Base-by-base conservation (phyloP, 768 basidiomycete genomes). In the Fomitopsis pulvina region DNA sequence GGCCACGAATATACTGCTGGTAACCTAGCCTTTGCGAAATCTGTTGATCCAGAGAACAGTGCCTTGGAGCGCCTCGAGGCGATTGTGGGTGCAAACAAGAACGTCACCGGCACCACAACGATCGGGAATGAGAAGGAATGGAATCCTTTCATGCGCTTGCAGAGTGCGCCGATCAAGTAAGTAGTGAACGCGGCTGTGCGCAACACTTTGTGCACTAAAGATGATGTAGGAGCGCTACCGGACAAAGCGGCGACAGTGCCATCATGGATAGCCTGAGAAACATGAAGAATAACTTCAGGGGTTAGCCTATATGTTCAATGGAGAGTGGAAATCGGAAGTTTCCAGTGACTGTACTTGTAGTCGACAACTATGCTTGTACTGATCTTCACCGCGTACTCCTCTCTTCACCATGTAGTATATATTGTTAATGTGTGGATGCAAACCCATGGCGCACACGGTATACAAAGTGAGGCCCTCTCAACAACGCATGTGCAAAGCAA, bases 71-170 rank as follows among this genome's bases (percentile, higher is more conserved):
- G 79, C 25, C 77, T 96, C 26, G 70, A 69, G 6, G 69, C 76
- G 39, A 70, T 91, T 18, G 76, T 79, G 21, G 62, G 75, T 45
- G 70, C 73, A 41, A 83, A 91, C 59, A 61, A 73, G 48, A 66
- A 80, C 40, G 92, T 87, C 3, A 80, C 86, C 3, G 92, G 94
- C 34, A 69, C 85, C 62, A 86, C 87, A 11, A 96, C 92, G 0
- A 93, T 98, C 44, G 87, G 79, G 0, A 88, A 98, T 57, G 95
- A 98, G 72, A 93, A 92, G 69, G 72, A 81, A 55, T 94, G 90
- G 89, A 98, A 98, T 67, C 83, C 92, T 7, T 97, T 97, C 66
- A 92, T 96, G 91, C 78, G 92, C 16, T 68, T 92, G 10, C 68
- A 74, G 4, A 79, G 71, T 53, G 71, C 74, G 4, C 73, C 79